Conservation (phyloP, 1,284 basidiomycete species). For the Trametes versicolor region DNA sequence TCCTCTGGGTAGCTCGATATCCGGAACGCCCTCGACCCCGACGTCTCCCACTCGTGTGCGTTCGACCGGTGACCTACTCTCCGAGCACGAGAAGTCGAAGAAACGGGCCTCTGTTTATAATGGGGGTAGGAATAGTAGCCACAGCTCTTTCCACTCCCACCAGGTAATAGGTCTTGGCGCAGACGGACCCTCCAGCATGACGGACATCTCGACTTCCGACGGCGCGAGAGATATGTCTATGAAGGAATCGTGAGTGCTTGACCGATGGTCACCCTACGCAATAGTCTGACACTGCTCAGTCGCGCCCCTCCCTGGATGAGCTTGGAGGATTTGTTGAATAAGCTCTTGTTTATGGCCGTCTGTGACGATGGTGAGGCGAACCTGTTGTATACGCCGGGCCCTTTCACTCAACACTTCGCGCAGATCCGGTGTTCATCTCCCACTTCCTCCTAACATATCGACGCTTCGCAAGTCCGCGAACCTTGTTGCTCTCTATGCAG, state of each 20-base stretch:
- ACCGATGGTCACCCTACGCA: background rate
- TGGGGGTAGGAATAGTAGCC: conserved; percentile 33
- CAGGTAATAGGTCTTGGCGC: conserved; percentile 22
- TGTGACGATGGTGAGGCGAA: conserved; percentile 76
- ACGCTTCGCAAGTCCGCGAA: conserved; percentile 78
- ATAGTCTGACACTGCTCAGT: conserved; percentile 44
- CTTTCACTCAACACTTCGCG: background rate
- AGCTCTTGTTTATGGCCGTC: conserved; percentile 66
- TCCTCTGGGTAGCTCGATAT: conserved; percentile 21
- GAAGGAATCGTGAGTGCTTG: conserved; percentile 45
- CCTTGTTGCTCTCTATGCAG: conserved; percentile 83
- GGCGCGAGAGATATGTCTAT: conserved; percentile 32
- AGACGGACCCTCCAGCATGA: conserved; percentile 28
- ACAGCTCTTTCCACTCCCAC: conserved; percentile 34
- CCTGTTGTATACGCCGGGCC: conserved; percentile 12
- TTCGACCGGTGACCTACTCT: conserved; percentile 65
- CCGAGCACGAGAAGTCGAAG: conserved; percentile 56
- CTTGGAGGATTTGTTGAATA: conserved; percentile 79
- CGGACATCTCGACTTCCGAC: conserved; percentile 32
- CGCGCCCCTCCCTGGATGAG: conserved; percentile 76
- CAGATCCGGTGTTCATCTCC: conserved; percentile 78
- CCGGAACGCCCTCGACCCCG: conserved; percentile 35
- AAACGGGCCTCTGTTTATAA: conserved; percentile 37
- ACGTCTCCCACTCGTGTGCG: conserved; percentile 60
- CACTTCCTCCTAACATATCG: conserved; percentile 85